Conservation (phyloP, 495 filamentous ascomycete species). For the Saxophila tyrrhenica region DNA sequence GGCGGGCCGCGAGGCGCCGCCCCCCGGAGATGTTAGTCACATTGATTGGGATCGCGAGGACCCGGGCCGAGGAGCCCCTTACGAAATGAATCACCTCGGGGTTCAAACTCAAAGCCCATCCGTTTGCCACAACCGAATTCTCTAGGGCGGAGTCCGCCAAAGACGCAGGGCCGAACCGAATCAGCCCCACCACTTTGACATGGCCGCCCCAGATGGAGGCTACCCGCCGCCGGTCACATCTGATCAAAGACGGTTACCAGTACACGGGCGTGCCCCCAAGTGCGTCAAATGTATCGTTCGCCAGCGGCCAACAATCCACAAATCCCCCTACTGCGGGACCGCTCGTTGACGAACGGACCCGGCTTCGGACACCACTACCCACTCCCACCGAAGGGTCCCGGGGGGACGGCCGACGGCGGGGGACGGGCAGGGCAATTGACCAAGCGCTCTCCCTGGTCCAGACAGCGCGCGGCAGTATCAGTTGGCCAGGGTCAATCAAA, state of each 20-base stretch:
- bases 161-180: constrained; percentile 12
- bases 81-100: constrained; percentile 17
- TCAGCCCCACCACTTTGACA: neutral
- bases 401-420: neutral
- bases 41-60: neutral
- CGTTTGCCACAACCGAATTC: constrained; percentile 41
- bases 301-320: constrained; percentile 43
- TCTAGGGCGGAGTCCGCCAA: constrained; percentile 30
- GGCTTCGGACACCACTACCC: neutral
- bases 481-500: constrained; percentile 9
- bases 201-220: constrained; percentile 21
- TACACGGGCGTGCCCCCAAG: constrained; percentile 31
- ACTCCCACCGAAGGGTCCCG: constrained; percentile 10
- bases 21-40: neutral
- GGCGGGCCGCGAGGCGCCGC: too few relatives aligned
- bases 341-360: neutral
- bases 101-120: constrained; percentile 27
- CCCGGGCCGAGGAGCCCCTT: neutral
- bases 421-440: neutral
- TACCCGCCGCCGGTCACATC: constrained; percentile 24
- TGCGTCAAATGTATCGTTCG: constrained; percentile 33
- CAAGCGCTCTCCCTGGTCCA: neutral
- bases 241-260: constrained; percentile 29
- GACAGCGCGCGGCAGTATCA: constrained; percentile 6
- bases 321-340: constrained; percentile 33